Percentiles rank a stretch among this genome's conserved stretches.
phyloP scores from a whole-genome alignment of 768 basidiomycete species.

The Mycena vitilis region DNA sequence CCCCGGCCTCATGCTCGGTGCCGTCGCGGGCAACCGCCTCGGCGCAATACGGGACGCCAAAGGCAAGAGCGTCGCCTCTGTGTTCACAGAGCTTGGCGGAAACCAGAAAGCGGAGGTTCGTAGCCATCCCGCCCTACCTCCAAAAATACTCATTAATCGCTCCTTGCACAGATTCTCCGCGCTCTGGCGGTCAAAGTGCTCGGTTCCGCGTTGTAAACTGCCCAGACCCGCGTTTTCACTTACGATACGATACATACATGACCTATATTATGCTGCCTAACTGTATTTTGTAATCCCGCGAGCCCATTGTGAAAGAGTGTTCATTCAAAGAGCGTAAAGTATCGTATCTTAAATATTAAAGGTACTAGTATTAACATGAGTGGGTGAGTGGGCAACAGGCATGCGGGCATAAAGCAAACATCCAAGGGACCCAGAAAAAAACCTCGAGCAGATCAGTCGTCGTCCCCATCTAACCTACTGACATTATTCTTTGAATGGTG shows the following conservation, averaged over 20 bases:
- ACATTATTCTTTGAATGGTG: constrained; percentile 34
- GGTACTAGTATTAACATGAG: constrained; percentile 2
- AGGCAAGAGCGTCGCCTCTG: constrained; percentile 91
- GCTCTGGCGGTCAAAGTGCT: constrained; percentile 34
- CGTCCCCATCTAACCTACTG: constrained; percentile 23
- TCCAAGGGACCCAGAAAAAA: neutral
- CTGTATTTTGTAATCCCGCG: constrained; percentile 18
- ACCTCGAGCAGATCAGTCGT: constrained; percentile 20
- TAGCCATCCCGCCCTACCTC: neutral
- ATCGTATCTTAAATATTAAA: constrained; percentile 27
- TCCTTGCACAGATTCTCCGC: constrained; percentile 28
- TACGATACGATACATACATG: constrained; percentile 11
- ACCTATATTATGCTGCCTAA: constrained; percentile 12
- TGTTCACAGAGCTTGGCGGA: constrained; percentile 82
- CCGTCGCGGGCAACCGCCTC: constrained; percentile 88
- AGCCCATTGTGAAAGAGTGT: constrained; percentile 16
- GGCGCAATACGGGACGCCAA: constrained; percentile 95
- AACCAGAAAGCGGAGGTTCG: constrained; percentile 89
- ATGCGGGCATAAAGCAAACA: neutral
- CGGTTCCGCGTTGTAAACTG: constrained; percentile 30
- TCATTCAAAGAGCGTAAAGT: constrained; percentile 28
- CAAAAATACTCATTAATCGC: neutral
- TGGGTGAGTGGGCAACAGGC: neutral
- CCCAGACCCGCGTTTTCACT: neutral
- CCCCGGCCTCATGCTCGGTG: constrained; percentile 88